Evolutionary conservation across 805 yeast species (phyloP).

Genomic region (Candida rishiriensis): DNA sequence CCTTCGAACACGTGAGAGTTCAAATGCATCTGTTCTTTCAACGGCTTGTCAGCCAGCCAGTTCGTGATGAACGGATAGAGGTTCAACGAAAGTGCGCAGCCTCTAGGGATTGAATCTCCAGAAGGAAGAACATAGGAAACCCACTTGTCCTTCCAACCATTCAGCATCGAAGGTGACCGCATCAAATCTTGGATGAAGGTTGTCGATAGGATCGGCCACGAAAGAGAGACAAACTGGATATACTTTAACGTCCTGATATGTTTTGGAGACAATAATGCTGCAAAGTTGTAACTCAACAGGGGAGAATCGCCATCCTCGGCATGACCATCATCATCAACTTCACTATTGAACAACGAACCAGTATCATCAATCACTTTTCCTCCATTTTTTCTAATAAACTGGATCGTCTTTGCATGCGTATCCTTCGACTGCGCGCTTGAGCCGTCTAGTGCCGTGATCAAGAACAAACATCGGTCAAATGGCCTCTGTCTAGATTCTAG

Average conservation of each 20-base stretch:
- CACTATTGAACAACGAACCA: not conserved
- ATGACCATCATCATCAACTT: too few species aligned
- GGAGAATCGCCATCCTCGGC: not conserved
- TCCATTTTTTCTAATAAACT: constrained; percentile 39
- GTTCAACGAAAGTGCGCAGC: constrained; percentile 42
- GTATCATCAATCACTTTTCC: constrained; percentile 33
- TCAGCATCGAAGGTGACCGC: constrained; percentile 7
- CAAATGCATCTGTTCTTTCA: constrained; percentile 40
- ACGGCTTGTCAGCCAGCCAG: constrained; percentile 25
- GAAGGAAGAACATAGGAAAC: constrained; percentile 61
- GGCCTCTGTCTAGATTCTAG: too few species aligned
- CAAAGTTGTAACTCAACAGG: constrained; percentile 40
- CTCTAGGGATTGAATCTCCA: constrained; percentile 48
- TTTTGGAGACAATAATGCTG: constrained; percentile 57
- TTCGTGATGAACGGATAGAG: constrained; percentile 39
- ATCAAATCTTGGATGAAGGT: constrained; percentile 51
- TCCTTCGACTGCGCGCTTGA: not conserved
- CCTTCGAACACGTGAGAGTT: constrained; percentile 34
- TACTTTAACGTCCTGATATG: constrained; percentile 69
- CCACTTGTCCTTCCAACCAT: constrained; percentile 36
- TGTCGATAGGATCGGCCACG: constrained; percentile 79
- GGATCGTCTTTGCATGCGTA: constrained; percentile 27
- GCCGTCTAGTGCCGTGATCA: not conserved
- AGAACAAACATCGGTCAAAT: not conserved
- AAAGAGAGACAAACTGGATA: constrained; percentile 69